Conservation (phyloP, 1,139 yeast genomes). For the Hemisphaericaspora xylanilytica region DNA sequence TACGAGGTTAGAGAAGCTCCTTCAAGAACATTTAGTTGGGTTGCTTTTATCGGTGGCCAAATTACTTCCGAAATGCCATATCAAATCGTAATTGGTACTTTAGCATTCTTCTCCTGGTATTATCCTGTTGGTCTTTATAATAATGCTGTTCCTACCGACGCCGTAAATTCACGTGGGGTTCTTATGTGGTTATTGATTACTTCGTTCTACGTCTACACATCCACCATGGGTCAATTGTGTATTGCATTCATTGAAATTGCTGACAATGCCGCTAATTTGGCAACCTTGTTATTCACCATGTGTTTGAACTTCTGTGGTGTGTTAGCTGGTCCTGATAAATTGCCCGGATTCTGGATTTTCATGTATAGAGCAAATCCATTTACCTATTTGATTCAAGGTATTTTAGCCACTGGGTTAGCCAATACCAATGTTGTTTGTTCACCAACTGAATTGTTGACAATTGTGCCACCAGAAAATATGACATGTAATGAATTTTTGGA, state of each 20-base stretch:
- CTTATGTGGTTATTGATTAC: constrained; percentile 45
- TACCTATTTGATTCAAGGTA: constrained; percentile 52
- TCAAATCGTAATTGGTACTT: constrained; percentile 62
- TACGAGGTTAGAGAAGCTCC: constrained; percentile 39
- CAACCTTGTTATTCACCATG: constrained; percentile 27
- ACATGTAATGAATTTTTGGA: constrained; percentile 56
- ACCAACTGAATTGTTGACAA: constrained; percentile 23
- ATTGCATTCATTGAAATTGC: constrained; percentile 38
- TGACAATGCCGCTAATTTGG: constrained; percentile 40
- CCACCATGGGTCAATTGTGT: constrained; percentile 39
- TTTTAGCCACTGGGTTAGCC: constrained; percentile 27
- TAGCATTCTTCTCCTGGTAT: constrained; percentile 73
- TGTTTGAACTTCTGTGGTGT: constrained; percentile 40
- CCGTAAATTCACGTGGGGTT: constrained; percentile 38
- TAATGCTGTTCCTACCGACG: constrained; percentile 45
- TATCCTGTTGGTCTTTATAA: constrained; percentile 72
- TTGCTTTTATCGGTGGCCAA: constrained; percentile 54
- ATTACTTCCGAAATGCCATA: constrained; percentile 74
- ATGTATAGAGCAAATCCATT: constrained; percentile 64
- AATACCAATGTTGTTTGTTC: constrained; percentile 26
- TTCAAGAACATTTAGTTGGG: constrained; percentile 31
- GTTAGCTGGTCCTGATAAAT: constrained; percentile 21
- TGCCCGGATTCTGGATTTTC: constrained; percentile 50
- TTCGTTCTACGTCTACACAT: constrained; percentile 31
- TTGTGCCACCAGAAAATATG: constrained; percentile 43